These are phyloP conservation scores for Serendipita indica DNA, from an alignment of 768 basidiomycete genomes.

Conservation along the genomic window DNA sequence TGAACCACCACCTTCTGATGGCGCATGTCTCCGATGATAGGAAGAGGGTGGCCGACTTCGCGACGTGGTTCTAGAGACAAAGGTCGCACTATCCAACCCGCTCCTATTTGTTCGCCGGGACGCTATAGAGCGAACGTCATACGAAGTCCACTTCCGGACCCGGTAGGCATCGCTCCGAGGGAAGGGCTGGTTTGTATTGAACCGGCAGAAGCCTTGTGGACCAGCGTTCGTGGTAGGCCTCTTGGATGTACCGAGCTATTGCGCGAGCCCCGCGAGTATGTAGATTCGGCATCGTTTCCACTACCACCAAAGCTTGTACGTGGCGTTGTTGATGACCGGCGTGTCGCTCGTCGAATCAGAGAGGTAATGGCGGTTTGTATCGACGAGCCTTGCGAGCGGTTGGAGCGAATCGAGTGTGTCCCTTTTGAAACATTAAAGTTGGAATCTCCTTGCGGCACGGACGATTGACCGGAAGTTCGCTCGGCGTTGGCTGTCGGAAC, in stretches of 20 bases:
- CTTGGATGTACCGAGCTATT: constrained; percentile 10
- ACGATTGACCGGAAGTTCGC: background rate
- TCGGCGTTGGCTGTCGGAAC: background rate
- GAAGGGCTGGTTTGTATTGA: constrained; percentile 14
- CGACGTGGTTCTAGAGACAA: constrained; percentile 8
- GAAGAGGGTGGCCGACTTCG: constrained; percentile 15
- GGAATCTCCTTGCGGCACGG: constrained; percentile 11
- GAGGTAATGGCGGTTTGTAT: constrained; percentile 12
- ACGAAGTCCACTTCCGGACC: background rate
- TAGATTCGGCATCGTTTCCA: constrained; percentile 8
- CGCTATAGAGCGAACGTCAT: constrained; percentile 14
- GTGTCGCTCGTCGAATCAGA: constrained; percentile 7
- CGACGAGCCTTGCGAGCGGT: constrained; percentile 11
- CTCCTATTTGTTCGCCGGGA: constrained; percentile 13
- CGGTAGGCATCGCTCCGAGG: constrained; percentile 5
- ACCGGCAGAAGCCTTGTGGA: background rate
- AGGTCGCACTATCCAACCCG: constrained; percentile 7
- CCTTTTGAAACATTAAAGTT: constrained; percentile 14
- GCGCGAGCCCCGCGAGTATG: background rate
- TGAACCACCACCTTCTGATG: constrained; percentile 4
- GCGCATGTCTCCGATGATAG: constrained; percentile 12
- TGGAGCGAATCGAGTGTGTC: constrained; percentile 13
- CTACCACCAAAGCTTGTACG: background rate
- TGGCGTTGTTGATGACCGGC: constrained; percentile 6
- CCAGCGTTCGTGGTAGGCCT: constrained; percentile 10